Evolutionary conservation across 495 filamentous ascomycete genomes (phyloP).

Genomic region (Cercophora samala): DNA sequence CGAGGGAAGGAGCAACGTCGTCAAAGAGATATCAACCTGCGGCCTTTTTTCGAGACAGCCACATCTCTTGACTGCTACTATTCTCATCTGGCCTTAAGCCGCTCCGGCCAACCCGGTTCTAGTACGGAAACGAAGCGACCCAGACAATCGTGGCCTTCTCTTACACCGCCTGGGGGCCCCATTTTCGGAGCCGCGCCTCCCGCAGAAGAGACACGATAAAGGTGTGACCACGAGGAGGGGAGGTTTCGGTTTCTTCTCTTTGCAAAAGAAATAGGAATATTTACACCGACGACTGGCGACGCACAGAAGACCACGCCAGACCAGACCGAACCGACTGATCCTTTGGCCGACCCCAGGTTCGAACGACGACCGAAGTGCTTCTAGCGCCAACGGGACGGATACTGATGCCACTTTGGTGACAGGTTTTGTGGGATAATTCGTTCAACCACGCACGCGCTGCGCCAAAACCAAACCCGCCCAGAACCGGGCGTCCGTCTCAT

Average conservation of each 20-base stretch:
- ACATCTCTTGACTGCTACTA: background rate
- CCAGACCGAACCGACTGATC: background rate
- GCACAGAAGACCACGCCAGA: background rate
- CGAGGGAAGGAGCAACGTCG: background rate
- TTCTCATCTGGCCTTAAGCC: background rate
- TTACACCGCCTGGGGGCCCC: constrained; percentile 19
- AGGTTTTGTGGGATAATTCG: constrained; percentile 6
- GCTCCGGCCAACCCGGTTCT: background rate
- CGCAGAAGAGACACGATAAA: constrained; percentile 13
- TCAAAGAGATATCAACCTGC: background rate
- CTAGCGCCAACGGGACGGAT: background rate
- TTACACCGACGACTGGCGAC: background rate
- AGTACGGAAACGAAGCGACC: background rate
- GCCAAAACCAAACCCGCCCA: background rate
- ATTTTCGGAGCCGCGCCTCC: constrained; percentile 21
- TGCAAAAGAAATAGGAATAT: background rate
- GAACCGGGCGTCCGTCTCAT: background rate
- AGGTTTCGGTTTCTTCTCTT: background rate
- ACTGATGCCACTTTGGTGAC: background rate
- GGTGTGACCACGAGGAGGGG: background rate
- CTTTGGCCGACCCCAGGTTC: background rate
- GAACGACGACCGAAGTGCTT: background rate
- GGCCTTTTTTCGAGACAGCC: background rate
- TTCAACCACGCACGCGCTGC: too few relatives aligned
- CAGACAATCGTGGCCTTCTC: background rate